A percentile compares a stretch with the other conserved stretches of the same genome.
Evolutionary conservation across 2,329 filamentous ascomycete species (phyloP).

Genomic region (Lecanicillium sp.): DNA sequence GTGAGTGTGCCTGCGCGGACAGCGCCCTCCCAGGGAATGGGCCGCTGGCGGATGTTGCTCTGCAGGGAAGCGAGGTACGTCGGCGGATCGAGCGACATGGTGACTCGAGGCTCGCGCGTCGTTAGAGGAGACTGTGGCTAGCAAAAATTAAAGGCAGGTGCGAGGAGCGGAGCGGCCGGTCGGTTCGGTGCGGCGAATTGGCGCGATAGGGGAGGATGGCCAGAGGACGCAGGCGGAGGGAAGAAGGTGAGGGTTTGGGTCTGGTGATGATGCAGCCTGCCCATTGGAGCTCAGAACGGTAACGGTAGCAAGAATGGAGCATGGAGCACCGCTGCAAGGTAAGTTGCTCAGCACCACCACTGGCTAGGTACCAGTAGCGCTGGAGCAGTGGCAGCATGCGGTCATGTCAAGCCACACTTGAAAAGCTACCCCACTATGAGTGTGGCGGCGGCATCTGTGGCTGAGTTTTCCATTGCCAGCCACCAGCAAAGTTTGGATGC

Average conservation of each 20-base stretch:
- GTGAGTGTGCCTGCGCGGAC: constrained; percentile 90
- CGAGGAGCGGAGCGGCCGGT: constrained; percentile 6
- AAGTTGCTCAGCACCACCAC: too few species aligned
- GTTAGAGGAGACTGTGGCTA: constrained; percentile 7
- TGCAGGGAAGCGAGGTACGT: constrained; percentile 80
- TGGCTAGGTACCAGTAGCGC: too few species aligned
- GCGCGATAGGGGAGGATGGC: constrained; percentile 12
- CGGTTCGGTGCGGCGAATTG: not conserved
- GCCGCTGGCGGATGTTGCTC: constrained; percentile 93
- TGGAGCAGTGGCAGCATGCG: not conserved
- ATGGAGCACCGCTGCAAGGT: not conserved
- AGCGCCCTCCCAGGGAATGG: constrained; percentile 96
- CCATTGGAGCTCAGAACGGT: constrained; percentile 9
- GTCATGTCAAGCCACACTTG: constrained; percentile 11
- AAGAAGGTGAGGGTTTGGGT: constrained; percentile 20
- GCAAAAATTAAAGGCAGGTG: constrained; percentile 10
- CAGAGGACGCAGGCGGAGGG: constrained; percentile 12
- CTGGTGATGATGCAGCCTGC: constrained; percentile 27
- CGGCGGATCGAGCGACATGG: constrained; percentile 87
- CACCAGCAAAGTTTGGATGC: not conserved
- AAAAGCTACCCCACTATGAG: not conserved
- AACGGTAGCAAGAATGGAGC: not conserved
- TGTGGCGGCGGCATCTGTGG: constrained; percentile 3
- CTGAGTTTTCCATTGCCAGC: constrained; percentile 1
- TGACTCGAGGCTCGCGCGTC: constrained; percentile 22